Conservation (phyloP, 805 yeast species). For the Candida wancherniae region DNA sequence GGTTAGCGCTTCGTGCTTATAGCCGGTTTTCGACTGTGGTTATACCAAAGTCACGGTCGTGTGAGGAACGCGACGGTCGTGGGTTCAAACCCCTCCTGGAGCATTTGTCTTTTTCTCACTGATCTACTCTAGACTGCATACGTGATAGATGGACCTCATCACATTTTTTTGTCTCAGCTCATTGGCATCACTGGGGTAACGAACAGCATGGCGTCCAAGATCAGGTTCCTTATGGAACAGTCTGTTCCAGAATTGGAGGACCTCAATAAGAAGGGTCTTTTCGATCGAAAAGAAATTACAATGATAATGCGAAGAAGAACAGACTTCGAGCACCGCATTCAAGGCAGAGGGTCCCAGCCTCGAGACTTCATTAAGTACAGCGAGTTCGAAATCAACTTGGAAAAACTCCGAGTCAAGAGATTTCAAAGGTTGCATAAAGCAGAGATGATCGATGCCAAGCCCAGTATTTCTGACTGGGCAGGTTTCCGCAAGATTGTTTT, state of each 20-base stretch:
- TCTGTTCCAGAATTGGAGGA: conserved; percentile 92
- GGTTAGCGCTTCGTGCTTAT: conserved; percentile 52
- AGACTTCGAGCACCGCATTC: conserved; percentile 87
- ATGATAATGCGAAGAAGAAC: conserved; percentile 89
- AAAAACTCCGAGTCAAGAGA: conserved; percentile 70
- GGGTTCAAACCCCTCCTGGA: conserved; percentile 52
- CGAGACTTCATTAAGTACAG: conserved; percentile 75
- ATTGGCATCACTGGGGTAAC: no score
- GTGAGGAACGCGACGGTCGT: conserved; percentile 53
- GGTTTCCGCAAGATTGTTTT: conserved; percentile 75
- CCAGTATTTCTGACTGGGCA: conserved; percentile 81
- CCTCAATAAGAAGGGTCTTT: conserved; percentile 71
- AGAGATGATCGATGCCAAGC: conserved; percentile 53
- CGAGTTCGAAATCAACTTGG: conserved; percentile 75
- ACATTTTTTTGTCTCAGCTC: neutral
- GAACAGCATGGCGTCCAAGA: conserved; percentile 37
- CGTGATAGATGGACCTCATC: neutral
- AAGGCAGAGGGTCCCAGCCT: conserved; percentile 75
- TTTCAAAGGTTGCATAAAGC: conserved; percentile 54
- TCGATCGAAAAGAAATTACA: conserved; percentile 76
- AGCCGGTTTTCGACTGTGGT: conserved; percentile 39
- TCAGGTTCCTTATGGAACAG: conserved; percentile 54
- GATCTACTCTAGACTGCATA: neutral
- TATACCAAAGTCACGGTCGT: conserved; percentile 44
- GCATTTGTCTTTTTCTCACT: conserved; percentile 35